Base-by-base conservation (phyloP, 108 stramenopile species). In the Fragilaria radians region DNA sequence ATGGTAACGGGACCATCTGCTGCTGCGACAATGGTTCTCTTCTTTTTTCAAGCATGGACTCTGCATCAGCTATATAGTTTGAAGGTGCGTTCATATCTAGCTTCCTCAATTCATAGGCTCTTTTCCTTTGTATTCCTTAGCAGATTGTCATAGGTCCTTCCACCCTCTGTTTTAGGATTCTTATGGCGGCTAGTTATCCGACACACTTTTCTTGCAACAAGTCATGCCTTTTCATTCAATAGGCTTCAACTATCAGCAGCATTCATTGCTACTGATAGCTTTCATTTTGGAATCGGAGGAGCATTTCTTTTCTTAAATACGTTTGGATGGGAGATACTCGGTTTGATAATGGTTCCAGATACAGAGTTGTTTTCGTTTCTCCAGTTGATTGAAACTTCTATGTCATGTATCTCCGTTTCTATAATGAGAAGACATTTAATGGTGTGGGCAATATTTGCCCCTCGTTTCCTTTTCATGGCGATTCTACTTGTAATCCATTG, bases 381-480 rank as follows among this genome's bases (percentile, higher is more conserved):
- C 55, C 84, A 88, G 62, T 53, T 83, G 32, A 31, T 86, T 3
- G 90, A 91, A 61, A 78, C 82, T 14, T 56, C 75, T 24, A 50
- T 63, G 18, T 79, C 80, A 30, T 86, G 86, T 59, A 69, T 91
- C 25, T 91, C 86, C 23, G 90, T 91, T 29, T 82, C 79, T 56
- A 32, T 84, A 7, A 62, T 88, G 76, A 72, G 85, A 27, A 58
- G 90, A 29, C 90, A 91, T 61, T 55, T 91, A 26, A 91, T 91
- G 90, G 86, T 91, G 19, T 91, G 90, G 90, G 90, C 86, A 1
- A 70, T 88, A n/a, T 91, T 88, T 67, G 90, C 90, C 11, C 90
- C 90, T 11, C 61, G 85, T 32, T 91, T 88, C 58, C 61, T 85
- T 46, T 91, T 86, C 61, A 68, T 73, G 19, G 73, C 82, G 2